Conservation (phyloP, 73 alveolate species). For the Paramecium octaurelia region DNA sequence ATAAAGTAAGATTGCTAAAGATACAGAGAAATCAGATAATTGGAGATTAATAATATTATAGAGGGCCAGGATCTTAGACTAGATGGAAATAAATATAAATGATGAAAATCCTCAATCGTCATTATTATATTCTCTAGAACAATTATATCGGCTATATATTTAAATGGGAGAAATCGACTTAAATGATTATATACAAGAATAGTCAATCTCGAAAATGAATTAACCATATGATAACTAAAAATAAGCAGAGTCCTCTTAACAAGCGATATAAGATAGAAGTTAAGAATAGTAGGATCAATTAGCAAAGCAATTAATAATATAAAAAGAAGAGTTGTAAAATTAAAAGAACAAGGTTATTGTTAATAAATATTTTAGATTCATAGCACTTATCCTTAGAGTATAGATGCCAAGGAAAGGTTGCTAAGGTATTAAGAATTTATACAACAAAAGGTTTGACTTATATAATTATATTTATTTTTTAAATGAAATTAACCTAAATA, state of each 20-base stretch:
- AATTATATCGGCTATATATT: not conserved
- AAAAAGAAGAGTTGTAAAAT: conserved; percentile 1
- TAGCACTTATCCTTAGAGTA: not conserved
- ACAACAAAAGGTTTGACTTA: not conserved
- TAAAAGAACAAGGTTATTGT: not conserved
- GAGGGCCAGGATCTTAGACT: not conserved
- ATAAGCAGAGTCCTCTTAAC: not conserved
- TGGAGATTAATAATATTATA: not conserved
- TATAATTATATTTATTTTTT: not conserved
- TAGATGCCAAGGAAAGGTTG: not conserved
- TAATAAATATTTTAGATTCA: not conserved
- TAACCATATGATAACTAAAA: not conserved
- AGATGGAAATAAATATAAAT: not conserved
- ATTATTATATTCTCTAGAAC: not conserved
- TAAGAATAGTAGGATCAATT: not conserved
- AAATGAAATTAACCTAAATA: not conserved
- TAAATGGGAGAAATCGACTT: not conserved
- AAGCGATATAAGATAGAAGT: too few species aligned
- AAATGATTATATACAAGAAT: not conserved
- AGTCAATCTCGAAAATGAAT: not conserved
- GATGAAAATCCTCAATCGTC: not conserved
- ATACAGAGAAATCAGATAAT: not conserved
- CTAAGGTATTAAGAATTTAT: not conserved
- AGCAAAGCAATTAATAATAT: not conserved
- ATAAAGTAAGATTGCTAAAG: not conserved